Evolutionary conservation across 805 yeast genomes (phyloP).

Genomic region (Candida xiaguanensis): DNA sequence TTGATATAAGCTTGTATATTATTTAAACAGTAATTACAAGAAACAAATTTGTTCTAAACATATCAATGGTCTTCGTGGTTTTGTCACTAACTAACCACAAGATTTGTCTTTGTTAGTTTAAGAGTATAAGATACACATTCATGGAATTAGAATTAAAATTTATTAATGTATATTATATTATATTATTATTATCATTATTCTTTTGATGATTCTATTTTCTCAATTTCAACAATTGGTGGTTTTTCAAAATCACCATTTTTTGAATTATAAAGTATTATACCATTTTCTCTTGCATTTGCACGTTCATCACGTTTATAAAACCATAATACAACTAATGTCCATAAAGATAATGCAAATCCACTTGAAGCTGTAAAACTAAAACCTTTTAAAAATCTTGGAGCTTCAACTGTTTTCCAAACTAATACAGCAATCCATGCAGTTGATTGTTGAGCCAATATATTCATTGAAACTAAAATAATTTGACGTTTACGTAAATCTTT

Average conservation of each 20-base stretch:
- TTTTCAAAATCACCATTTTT: conserved; percentile 5
- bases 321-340: conserved; percentile 51
- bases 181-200: too few relatives aligned
- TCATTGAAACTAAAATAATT: conserved; percentile 53
- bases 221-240: background rate
- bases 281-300: conserved; percentile 30
- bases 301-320: conserved; percentile 38
- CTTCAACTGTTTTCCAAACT: conserved; percentile 55
- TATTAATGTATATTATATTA: background rate
- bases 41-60: too few relatives aligned
- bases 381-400: conserved; percentile 55
- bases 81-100: too few relatives aligned
- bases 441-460: conserved; percentile 51
- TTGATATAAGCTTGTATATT: too few relatives aligned
- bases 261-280: conserved; percentile 30
- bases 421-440: conserved; percentile 51
- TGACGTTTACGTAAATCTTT: conserved; percentile 54
- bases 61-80: too few relatives aligned
- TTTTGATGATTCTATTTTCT: background rate
- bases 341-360: conserved; percentile 42
- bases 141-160: background rate
- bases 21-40: too few relatives aligned
- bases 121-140: too few relatives aligned
- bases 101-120: too few relatives aligned
- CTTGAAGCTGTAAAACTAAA: conserved; percentile 48